Evolutionary conservation across 1,139 yeast species (phyloP).

Genomic region (Kodamaea ohmeri): DNA sequence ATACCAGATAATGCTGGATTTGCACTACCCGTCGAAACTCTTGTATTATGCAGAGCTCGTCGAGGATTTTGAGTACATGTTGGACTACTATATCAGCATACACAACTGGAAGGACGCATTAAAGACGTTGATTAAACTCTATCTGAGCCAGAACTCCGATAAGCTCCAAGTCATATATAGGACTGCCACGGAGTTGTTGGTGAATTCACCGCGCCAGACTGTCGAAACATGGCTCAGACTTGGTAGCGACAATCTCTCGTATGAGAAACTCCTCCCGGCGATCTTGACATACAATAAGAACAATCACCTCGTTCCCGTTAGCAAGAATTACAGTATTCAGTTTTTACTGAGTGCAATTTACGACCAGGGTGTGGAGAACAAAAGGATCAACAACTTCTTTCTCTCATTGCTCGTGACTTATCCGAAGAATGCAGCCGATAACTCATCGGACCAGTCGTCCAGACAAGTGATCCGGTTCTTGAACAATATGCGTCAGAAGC

Average conservation of each 20-base stretch:
- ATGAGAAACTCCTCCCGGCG: slow-evolving; percentile 70
- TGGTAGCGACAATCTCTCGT: slow-evolving; percentile 38
- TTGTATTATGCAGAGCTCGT: slow-evolving; percentile 66
- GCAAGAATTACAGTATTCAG: slow-evolving; percentile 61
- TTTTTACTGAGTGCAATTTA: slow-evolving; percentile 62
- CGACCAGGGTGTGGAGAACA: slow-evolving; percentile 46
- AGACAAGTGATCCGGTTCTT: slow-evolving; percentile 31
- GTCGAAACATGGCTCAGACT: slow-evolving; percentile 77
- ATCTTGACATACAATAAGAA: slow-evolving; percentile 62
- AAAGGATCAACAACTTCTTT: slow-evolving; percentile 66
- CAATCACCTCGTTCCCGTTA: slow-evolving; percentile 25
- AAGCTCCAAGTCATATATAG: slow-evolving; percentile 51
- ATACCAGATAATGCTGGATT: slow-evolving; percentile 67
- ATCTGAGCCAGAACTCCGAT: slow-evolving; percentile 34
- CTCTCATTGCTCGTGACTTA: slow-evolving; percentile 69
- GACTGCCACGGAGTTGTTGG: slow-evolving; percentile 63
- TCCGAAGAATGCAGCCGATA: slow-evolving; percentile 24
- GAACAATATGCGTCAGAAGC: slow-evolving; percentile 24
- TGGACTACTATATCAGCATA: slow-evolving; percentile 63
- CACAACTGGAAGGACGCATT: slow-evolving; percentile 77
- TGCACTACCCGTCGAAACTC: slow-evolving; percentile 62
- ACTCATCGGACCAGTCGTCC: no score
- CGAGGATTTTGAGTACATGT: slow-evolving; percentile 65
- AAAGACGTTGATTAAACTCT: slow-evolving; percentile 49
- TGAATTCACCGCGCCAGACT: slow-evolving; percentile 67